Conservation (phyloP, 805 yeast species). For the Metschnikowia kunwiensis region DNA sequence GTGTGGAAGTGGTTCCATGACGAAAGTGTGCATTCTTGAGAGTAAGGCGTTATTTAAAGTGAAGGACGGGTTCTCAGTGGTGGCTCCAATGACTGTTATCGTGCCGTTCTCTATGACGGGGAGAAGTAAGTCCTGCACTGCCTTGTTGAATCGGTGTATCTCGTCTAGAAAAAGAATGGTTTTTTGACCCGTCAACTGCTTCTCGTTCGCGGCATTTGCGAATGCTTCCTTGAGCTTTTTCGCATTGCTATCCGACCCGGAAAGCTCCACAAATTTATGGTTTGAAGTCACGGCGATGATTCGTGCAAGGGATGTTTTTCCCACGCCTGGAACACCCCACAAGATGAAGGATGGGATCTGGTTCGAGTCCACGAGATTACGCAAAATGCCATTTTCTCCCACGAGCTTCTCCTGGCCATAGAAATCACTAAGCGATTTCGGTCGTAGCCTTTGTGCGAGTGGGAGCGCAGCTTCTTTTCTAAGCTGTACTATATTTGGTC, state of each 20-base stretch:
- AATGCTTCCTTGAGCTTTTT: slow-evolving; percentile 36
- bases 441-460: slow-evolving; percentile 41
- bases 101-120: slow-evolving; percentile 42
- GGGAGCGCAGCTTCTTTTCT: slow-evolving; percentile 28
- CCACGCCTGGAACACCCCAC: slow-evolving; percentile 47
- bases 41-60: slow-evolving; percentile 41
- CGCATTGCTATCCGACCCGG: slow-evolving; percentile 39
- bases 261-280: slow-evolving; percentile 36
- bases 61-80: slow-evolving; percentile 64
- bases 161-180: slow-evolving; percentile 40
- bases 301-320: slow-evolving; percentile 42
- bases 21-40: slow-evolving; percentile 44
- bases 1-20: slow-evolving; percentile 37
- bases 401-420: slow-evolving; percentile 42
- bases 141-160: slow-evolving; percentile 43
- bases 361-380: slow-evolving; percentile 33
- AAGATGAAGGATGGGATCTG: slow-evolving; percentile 40
- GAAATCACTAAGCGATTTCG: slow-evolving; percentile 36
- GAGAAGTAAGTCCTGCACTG: slow-evolving; percentile 40
- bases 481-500: slow-evolving; percentile 9
- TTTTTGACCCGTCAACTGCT: slow-evolving; percentile 30
- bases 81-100: slow-evolving; percentile 42
- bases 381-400: slow-evolving; percentile 35
- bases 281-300: slow-evolving; percentile 33
- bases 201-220: slow-evolving; percentile 35